phyloP scores from a whole-genome alignment of 1,284 basidiomycete species.

The Cryptococcus wingfieldii region DNA sequence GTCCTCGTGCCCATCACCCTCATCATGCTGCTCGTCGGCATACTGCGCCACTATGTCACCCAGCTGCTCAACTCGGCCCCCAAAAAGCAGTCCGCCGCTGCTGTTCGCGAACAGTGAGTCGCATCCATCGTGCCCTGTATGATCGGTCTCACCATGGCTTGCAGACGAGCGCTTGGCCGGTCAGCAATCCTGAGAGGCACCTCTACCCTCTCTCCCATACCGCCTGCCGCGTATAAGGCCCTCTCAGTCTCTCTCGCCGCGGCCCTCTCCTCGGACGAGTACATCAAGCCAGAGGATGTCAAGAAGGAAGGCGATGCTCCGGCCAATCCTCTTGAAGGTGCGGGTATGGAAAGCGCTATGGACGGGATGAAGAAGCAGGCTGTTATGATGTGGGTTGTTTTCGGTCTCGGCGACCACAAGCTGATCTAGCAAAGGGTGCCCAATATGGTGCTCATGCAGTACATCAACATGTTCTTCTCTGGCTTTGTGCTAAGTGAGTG shows the following conservation, averaged over 20 bases:
- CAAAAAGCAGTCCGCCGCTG: conserved; percentile 71
- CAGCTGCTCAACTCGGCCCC: conserved; percentile 77
- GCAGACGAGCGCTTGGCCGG: conserved; percentile 75
- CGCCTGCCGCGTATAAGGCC: conserved; percentile 66
- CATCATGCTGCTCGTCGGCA: conserved; percentile 95
- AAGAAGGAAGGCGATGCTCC: conserved; percentile 55
- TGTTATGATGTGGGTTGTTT: conserved; percentile 62
- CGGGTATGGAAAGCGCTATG: conserved; percentile 98
- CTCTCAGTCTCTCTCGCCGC: conserved; percentile 69
- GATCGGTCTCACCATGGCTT: not conserved
- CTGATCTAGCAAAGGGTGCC: conserved; percentile 58
- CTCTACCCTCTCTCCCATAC: conserved; percentile 72
- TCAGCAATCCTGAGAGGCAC: conserved; percentile 77
- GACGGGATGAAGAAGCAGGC: conserved; percentile 98
- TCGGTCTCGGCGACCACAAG: not conserved
- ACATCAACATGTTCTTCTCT: conserved; percentile 99
- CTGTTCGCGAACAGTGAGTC: conserved; percentile 82
- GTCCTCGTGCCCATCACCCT: conserved; percentile 93
- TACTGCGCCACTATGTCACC: conserved; percentile 90
- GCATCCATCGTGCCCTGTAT: not conserved
- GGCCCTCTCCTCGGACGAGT: conserved; percentile 69
- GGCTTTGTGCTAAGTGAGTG: conserved; percentile 92
- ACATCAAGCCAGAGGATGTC: conserved; percentile 68
- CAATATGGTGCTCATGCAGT: conserved; percentile 99
- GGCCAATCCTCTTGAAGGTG: conserved; percentile 70